Percentiles rank a stretch among this genome's conserved stretches.
phyloP scores from a whole-genome alignment of 2,329 filamentous ascomycete genomes.

The Calonectria pauciramosa region DNA sequence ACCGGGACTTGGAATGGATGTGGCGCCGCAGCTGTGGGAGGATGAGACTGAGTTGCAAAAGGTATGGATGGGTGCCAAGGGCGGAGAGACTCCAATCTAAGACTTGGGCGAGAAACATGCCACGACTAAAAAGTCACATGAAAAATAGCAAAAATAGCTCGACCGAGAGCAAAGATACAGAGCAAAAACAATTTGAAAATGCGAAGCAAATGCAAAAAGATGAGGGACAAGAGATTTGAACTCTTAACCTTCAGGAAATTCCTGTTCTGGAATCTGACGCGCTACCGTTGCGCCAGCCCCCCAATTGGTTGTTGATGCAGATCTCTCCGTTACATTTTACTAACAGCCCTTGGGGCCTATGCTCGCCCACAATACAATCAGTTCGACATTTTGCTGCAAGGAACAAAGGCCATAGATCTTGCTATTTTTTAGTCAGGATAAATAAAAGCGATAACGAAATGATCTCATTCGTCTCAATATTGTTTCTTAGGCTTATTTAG shows the following conservation, averaged over 20 bases:
- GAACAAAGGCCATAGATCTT: too few relatives aligned
- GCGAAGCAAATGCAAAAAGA: background rate
- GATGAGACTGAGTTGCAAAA: background rate
- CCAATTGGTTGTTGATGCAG: background rate
- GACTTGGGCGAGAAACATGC: background rate
- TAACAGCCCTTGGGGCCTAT: background rate
- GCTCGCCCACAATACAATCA: too few relatives aligned
- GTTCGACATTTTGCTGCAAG: background rate
- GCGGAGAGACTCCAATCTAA: background rate
- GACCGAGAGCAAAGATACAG: background rate
- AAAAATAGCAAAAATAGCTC: background rate
- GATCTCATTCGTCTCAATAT: too few relatives aligned
- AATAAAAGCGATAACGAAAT: too few relatives aligned
- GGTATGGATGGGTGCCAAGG: constrained; percentile 5
- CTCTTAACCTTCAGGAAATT: constrained; percentile 10
- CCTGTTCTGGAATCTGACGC: constrained; percentile 3
- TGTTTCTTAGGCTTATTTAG: too few relatives aligned
- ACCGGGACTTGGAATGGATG: constrained; percentile 9
- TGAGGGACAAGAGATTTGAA: constrained; percentile 15
- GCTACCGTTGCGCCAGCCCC: constrained; percentile 13
- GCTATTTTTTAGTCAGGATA: too few relatives aligned
- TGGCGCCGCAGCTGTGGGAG: constrained; percentile 9
- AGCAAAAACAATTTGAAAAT: background rate
- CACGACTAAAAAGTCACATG: background rate
- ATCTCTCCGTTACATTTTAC: background rate